Evolutionary conservation across 192 early-diverging fungal species (phyloP), one percentile per base, ranked within the genome.

Genomic region (Bifiguratus adelaidae): DNA sequence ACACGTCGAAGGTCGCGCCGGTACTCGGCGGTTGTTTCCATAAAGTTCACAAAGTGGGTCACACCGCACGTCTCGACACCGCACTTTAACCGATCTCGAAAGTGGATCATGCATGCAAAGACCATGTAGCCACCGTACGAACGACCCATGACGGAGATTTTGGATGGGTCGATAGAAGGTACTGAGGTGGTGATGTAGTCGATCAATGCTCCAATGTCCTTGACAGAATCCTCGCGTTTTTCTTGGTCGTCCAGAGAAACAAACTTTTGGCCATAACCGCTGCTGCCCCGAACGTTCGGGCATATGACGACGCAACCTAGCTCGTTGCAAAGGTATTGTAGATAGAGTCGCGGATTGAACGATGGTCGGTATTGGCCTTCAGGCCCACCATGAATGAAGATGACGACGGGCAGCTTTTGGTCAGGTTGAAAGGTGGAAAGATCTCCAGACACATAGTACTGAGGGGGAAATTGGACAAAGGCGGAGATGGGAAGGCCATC

Each of bases 101-200:
- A 45, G 15, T 45, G 44, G 12, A 30, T 45, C 11, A 45, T 13
- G n/a, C 44, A 45, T 3, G 44, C 44, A 19, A 45, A 20, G 9
- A 30, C 32, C 44, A 45, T 45, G 27, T 45, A 45, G n/a, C 44
- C 44, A 9, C 44, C 44, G 27, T 45, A 45, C 12, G 44, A 45
- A 20, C 44, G 5, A 30, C 44, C 44, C 44, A 45, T 45, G 27
- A 30, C 44, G 12, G 15, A 24, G n/a, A 45, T 30, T 13, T 30
- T n/a, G 3, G 44, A 45, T 3, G 44, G 3, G 22, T 45, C 44
- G 7, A 45, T 8, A 20, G 12, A 45, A 26, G 44, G 27, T 19
- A 45, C 20, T 9, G 23, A 24, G 3, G 1, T 29, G 13, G 24
- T 18, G 22, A 45, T 45, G 32, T 45, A 28, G 27, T 45, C 44